Evolutionary conservation across 2,329 filamentous ascomycete genomes (phyloP), one percentile per base, ranked within the genome.

Genomic region (Cadophora sp.): DNA sequence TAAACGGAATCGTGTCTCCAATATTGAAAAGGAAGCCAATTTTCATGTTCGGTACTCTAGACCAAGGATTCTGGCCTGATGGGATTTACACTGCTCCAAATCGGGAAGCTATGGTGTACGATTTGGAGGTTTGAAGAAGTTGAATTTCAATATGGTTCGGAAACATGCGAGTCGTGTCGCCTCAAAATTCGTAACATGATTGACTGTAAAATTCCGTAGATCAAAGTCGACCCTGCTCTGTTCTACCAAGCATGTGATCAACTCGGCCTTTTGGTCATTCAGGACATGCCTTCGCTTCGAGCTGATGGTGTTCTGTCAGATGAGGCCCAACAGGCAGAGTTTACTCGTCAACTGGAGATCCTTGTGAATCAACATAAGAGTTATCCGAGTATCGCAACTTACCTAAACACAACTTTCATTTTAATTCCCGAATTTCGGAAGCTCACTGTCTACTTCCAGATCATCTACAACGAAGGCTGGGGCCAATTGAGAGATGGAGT

Each of bases 391-490:
- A 91, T 92, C 68, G 82, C 86, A 11, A 84, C 86, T 1, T 92
- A 89, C 87, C 85, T 86, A 75, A 72, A 79, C 71, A 9, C n/a
- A 3, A 16, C 30, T 3, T 36, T 22, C 24, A 13, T 6, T 9
- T 3, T 16, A 36, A 51, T 27, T 13, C 14, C 6, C 16, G 3
- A 45, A 9, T 20, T 33, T 13, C 22, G 47, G 16, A 63, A 14
- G 13, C 24, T 20, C 27, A n/a, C 16, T 18, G 7, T 18, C 14
- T 9, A 11, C 11, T 30, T 30, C 14, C 65, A 83, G 85, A 80
- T 90, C 18, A 87, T 92, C 71, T 92, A 91, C 77, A 91, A 92
- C 73, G 89, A 92, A 75, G 89, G 88, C 51, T 92, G 89, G 89
- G 89, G 87, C 1, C 89, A 92, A 73, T 78, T 85, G 2, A 81